Percentiles rank a stretch among this genome's conserved stretches.
phyloP scores from a whole-genome alignment of 2,329 filamentous ascomycete genomes.

The Incumbomyces delicatus region DNA sequence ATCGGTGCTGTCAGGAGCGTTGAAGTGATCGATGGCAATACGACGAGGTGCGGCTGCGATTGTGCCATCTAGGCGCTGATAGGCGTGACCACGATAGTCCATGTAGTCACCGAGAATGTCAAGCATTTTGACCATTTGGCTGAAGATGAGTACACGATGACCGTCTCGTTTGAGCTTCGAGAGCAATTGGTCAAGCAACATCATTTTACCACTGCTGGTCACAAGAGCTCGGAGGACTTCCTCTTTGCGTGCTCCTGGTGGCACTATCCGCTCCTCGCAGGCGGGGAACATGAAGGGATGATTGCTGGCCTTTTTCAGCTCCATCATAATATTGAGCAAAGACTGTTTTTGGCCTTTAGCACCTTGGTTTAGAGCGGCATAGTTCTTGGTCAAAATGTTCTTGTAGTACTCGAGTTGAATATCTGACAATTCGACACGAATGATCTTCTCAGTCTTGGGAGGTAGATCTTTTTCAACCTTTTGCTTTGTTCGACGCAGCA shows the following conservation, averaged over 20 bases:
- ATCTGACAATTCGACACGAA: slow-evolving; percentile 92
- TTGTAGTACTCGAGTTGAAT: slow-evolving; percentile 98
- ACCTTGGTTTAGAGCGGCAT: slow-evolving; percentile 84
- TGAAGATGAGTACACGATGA: slow-evolving; percentile 95
- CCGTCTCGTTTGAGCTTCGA: slow-evolving; percentile 87
- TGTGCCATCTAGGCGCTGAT: slow-evolving; percentile 89
- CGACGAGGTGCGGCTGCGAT: slow-evolving; percentile 80
- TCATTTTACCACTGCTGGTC: slow-evolving; percentile 98
- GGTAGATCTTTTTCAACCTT: slow-evolving; percentile 95
- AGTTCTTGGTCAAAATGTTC: slow-evolving; percentile 95
- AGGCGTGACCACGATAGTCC: slow-evolving; percentile 84
- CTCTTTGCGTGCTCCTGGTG: slow-evolving; percentile 69
- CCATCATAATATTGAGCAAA: slow-evolving; percentile 97
- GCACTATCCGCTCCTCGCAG: slow-evolving; percentile 79
- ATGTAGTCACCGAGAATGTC: slow-evolving; percentile 94
- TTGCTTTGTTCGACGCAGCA: slow-evolving; percentile 90
- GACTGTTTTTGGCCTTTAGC: slow-evolving; percentile 88
- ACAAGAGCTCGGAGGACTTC: slow-evolving; percentile 88
- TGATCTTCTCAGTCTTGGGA: slow-evolving; percentile 97
- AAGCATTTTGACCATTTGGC: slow-evolving; percentile 98
- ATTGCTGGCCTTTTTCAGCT: slow-evolving; percentile 97
- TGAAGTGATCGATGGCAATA: slow-evolving; percentile 96
- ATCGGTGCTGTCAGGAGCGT: slow-evolving; percentile 88
- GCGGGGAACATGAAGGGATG: slow-evolving; percentile 97
- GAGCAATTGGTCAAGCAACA: slow-evolving; percentile 91